Percentiles rank a stretch among this genome's conserved stretches.
phyloP scores from a whole-genome alignment of 1,284 basidiomycete species.

The Boletus smithii region DNA sequence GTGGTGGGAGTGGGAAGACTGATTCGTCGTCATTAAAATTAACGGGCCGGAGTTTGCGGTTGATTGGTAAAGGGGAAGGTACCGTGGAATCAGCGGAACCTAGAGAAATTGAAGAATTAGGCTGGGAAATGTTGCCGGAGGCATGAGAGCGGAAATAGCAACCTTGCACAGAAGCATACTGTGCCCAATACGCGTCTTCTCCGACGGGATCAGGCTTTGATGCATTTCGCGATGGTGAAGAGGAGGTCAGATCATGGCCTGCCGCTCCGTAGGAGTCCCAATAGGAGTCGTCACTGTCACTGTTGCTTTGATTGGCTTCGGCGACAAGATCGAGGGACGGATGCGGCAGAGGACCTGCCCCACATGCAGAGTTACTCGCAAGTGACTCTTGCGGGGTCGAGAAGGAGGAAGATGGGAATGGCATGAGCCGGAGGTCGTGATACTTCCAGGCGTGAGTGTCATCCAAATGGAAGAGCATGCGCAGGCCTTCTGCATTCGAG shows the following conservation, averaged over 20 bases:
- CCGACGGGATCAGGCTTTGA: not conserved
- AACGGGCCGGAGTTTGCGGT: constrained; percentile 18
- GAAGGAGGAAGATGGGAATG: constrained; percentile 59
- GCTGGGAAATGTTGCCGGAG: constrained; percentile 1
- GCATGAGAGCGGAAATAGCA: constrained; percentile 18
- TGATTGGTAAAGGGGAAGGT: constrained; percentile 28
- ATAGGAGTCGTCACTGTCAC: constrained; percentile 52
- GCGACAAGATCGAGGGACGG: constrained; percentile 14
- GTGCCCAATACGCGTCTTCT: constrained; percentile 76
- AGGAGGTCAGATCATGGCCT: constrained; percentile 29
- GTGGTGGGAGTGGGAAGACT: constrained; percentile 1
- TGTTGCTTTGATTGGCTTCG: constrained; percentile 20
- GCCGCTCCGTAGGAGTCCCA: constrained; percentile 59
- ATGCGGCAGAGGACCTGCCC: not conserved
- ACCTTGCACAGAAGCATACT: constrained; percentile 68
- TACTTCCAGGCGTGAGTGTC: constrained; percentile 57
- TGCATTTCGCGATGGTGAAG: constrained; percentile 1
- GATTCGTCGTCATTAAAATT: constrained; percentile 4
- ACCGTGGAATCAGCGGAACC: constrained; percentile 33
- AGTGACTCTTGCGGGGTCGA: constrained; percentile 41
- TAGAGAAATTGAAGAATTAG: constrained; percentile 11
- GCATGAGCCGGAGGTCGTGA: constrained; percentile 66
- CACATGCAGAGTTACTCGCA: constrained; percentile 3
- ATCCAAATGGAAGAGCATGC: constrained; percentile 70
- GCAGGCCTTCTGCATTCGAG: constrained; percentile 39